Evolutionary conservation across 805 yeast species (phyloP), one percentile per base, ranked within the genome.

Genomic region (Metschnikowia baotianmanensis): DNA sequence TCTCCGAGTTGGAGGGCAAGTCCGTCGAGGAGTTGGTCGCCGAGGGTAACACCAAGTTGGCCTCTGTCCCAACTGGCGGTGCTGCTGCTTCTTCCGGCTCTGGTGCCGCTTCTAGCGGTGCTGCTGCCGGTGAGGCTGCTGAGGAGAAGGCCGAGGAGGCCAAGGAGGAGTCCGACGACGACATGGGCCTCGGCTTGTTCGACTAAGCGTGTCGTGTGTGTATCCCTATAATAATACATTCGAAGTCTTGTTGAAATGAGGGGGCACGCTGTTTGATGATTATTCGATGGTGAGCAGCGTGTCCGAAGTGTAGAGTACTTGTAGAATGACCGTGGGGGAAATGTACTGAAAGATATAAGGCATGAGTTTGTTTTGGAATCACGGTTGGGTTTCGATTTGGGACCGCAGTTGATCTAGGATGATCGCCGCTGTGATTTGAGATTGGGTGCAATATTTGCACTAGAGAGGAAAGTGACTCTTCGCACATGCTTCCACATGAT

Each of bases 21-120:
- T 65, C 86, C 66, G 79, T 87, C 61, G 80, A 74, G 58, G 96
- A 87, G 67, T 82, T 93, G 75, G 82, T 93, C 62, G 85, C 95
- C 62, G 93, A 82, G 77, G 99, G 99, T 80, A 75, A 85, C 74
- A 75, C 84, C 76, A 93, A 93, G 81, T 86, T 93, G 69, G 95
- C 98, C 59, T 82, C 98, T 58, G 95, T 91, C 57, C 97, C 98
- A 74, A 62, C 96, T 64, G 97, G 96, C 72, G 97, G 96, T 76
- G 93, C 96, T 71, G 96, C 93, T 71, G 80, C 88, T 63, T 74
- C 93, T 58, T 71, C 84, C 59, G 75, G 80, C 64, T 78, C 76
- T 63, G 79, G 78, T 63, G 82, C 85, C 57, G 79, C 83, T 60
- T 82, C 83, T 25, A 12, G 28, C 61, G 83, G 77, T 62, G 86